A percentile compares a stretch with the other conserved stretches of the same genome.
phyloP scores from a whole-genome alignment of 495 filamentous ascomycete genomes.

The Annulohypoxylon maeteangense region DNA sequence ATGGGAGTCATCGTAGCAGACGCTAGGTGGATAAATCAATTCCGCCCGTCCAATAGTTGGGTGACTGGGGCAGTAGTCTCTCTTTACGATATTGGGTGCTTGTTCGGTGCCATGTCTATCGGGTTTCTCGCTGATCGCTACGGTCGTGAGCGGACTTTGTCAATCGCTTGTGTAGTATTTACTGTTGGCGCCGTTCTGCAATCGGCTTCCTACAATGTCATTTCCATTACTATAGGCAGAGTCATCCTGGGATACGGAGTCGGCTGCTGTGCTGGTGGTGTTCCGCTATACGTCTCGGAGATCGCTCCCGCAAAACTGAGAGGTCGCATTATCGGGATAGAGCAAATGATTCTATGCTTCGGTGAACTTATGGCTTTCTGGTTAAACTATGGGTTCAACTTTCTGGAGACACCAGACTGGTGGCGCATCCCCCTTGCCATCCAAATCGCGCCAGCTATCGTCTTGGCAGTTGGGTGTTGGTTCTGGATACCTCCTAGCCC shows the following conservation, averaged over 20 bases:
- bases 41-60: conserved; percentile 30
- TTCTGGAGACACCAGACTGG: conserved; percentile 50
- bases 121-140: conserved; percentile 61
- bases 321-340: conserved; percentile 59
- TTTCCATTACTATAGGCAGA: conserved; percentile 61
- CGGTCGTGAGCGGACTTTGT: conserved; percentile 61
- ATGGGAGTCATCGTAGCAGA: conserved; percentile 35
- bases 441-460: conserved; percentile 53
- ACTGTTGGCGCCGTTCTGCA: conserved; percentile 59
- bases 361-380: conserved; percentile 56
- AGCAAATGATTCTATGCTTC: conserved; percentile 64
- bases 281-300: conserved; percentile 58
- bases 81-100: conserved; percentile 31
- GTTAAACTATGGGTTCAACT: conserved; percentile 62
- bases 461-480: conserved; percentile 57
- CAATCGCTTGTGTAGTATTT: conserved; percentile 60
- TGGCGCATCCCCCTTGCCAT: conserved; percentile 67
- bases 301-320: conserved; percentile 61
- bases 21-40: conserved; percentile 19
- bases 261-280: conserved; percentile 63
- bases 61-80: conserved; percentile 31
- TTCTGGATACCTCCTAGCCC: conserved; percentile 64
- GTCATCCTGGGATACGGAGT: conserved; percentile 65
- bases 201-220: conserved; percentile 56
- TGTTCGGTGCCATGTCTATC: conserved; percentile 59